Base-by-base conservation (phyloP, 129 eudicot species). In the Tanacetum coccineum region DNA sequence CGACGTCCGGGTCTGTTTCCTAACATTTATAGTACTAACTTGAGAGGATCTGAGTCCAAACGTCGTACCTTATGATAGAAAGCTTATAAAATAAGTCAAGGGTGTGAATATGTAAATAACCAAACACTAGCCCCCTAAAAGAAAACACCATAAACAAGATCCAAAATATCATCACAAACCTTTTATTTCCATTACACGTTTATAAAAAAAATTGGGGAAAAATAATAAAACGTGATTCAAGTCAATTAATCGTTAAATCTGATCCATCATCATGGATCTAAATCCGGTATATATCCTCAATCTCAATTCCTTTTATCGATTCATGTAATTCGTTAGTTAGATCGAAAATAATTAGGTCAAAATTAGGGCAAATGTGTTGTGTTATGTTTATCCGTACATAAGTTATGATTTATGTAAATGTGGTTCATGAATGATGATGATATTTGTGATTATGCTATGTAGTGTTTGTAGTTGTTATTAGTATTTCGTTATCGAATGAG, bases 201-300 rank as follows among this genome's bases (percentile, higher is more conserved):
- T 44, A 26, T 54, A 61, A 44, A 52, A 44, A 67, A 76, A 36
- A 49, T 36, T 44, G 26, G 62, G 64, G 28, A 21, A 45, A 65
- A 20, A 64, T 52, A 62, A 63, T 62, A 46, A 58, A 36, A 19
- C 47, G 14, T 6, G 53, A 32, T 54, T 62, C 54, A 72, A 42
- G 61, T 45, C 26, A 68, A 62, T 68, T 51, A 32, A 57, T 40
- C 73, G n/a, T 19, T 66, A 30, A 49, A 17, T 28, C 42, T 63
- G 50, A 62, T 68, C 71, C 67, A 40, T 70, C 59, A 30, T 40
- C 57, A 84, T 84, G 89, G 89, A 84, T 80, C 85, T 75, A 67
- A 83, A 74, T 54, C 83, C 82, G 19, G 89, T 84, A 70, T 57
- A 76, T 59, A 44, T 48, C 40, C 26, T 9, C 46, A 59, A 17